These are phyloP conservation scores for Phytomonas francai DNA, from an alignment of 208 protist species.

Conservation along the genomic window DNA sequence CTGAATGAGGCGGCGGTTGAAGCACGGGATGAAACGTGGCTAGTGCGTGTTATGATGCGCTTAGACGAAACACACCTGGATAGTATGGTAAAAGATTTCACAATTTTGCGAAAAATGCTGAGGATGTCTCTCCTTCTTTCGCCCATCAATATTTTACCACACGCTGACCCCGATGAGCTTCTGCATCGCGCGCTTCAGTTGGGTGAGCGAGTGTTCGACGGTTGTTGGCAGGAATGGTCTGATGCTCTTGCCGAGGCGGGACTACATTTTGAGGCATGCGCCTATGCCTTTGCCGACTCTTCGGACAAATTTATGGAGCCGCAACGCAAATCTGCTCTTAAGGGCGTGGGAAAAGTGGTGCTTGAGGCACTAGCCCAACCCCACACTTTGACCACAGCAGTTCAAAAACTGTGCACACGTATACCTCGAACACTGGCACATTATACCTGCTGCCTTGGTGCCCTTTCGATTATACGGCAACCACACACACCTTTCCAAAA, in stretches of 20 bases:
- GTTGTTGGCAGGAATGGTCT: not conserved
- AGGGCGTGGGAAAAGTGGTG: not conserved
- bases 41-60: not conserved
- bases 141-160: not conserved
- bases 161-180: not conserved
- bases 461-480: conserved; percentile 1
- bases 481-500: not conserved
- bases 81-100: not conserved
- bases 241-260: not conserved
- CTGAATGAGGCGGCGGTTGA: not conserved
- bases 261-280: not conserved
- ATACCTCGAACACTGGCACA: not conserved
- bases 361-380: not conserved
- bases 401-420: not conserved
- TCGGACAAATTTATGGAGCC: not conserved
- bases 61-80: not conserved
- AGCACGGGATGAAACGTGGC: not conserved
- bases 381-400: not conserved
- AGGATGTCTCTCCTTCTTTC: not conserved
- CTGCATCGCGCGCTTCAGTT: not conserved
- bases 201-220: not conserved
- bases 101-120: not conserved
- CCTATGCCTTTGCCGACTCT: not conserved
- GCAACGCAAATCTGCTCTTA: not conserved
- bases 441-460: not conserved